phyloP scores from a whole-genome alignment of 257 asterid genomes.

The Rubia yunnanensis region DNA sequence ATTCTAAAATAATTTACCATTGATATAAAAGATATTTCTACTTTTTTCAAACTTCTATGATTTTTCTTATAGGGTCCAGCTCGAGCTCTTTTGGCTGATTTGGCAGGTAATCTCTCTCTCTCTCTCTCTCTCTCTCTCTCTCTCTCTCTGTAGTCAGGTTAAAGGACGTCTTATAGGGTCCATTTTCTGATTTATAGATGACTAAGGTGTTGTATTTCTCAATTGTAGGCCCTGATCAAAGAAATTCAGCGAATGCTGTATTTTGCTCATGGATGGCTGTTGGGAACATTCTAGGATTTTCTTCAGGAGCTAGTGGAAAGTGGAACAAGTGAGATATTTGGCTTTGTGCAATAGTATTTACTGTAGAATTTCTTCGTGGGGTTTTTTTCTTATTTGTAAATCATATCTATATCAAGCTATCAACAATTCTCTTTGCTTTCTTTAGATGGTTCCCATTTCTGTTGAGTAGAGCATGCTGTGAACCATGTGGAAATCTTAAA shows the following conservation, averaged over 20 bases:
- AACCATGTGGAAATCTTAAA: slow-evolving; percentile 96
- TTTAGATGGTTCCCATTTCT: slow-evolving; percentile 96
- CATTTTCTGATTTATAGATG: background rate
- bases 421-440: slow-evolving; percentile 11
- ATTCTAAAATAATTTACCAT: background rate
- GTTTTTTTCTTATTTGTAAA: slow-evolving; percentile 1
- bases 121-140: background rate
- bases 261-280: slow-evolving; percentile 99
- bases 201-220: background rate
- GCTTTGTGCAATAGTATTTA: background rate
- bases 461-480: slow-evolving; percentile 93
- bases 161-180: background rate
- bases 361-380: background rate
- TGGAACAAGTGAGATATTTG: slow-evolving; percentile 74
- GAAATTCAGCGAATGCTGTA: slow-evolving; percentile 90
- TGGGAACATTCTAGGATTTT: slow-evolving; percentile 96
- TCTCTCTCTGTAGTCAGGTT: background rate
- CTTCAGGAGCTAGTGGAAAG: slow-evolving; percentile 93
- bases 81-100: slow-evolving; percentile 99
- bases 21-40: background rate
- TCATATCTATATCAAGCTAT: background rate
- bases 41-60: slow-evolving; percentile 6
- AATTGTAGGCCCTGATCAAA: slow-evolving; percentile 84
- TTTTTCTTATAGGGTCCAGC: slow-evolving; percentile 80
- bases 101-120: slow-evolving; percentile 52